These are phyloP conservation scores for Biscogniauxia marginata DNA, from an alignment of 2,329 filamentous ascomycete genomes.

Conservation along the genomic window DNA sequence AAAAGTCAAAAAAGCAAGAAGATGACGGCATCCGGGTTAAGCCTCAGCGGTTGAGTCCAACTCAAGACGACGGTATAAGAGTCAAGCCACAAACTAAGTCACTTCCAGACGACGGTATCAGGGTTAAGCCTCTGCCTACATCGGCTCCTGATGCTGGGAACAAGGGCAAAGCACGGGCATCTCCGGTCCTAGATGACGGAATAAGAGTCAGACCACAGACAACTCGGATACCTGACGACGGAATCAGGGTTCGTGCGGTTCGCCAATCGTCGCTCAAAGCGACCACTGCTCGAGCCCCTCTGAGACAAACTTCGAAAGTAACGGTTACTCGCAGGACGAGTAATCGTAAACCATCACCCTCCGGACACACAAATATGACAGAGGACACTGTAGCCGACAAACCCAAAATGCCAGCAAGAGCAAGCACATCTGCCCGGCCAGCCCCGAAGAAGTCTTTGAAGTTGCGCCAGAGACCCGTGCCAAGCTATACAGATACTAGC, in stretches of 20 bases:
- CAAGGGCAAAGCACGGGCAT: constrained; percentile 8
- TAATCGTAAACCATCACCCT: constrained; percentile 24
- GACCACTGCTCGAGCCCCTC: constrained; percentile 28
- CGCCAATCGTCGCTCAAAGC: constrained; percentile 26
- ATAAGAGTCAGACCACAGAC: constrained; percentile 27
- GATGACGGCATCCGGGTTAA: constrained; percentile 33
- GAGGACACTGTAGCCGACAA: constrained; percentile 38
- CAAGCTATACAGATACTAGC: constrained; percentile 22
- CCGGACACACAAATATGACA: constrained; percentile 32
- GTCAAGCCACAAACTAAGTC: background rate
- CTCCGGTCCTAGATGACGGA: constrained; percentile 27
- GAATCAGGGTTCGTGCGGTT: constrained; percentile 33
- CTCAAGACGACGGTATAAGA: constrained; percentile 36
- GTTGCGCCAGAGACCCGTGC: constrained; percentile 22
- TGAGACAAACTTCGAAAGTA: constrained; percentile 29
- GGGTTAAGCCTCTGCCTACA: constrained; percentile 9
- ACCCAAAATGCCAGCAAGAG: constrained; percentile 40
- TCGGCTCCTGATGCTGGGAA: background rate
- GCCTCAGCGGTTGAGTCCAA: constrained; percentile 19
- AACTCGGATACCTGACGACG: constrained; percentile 32
- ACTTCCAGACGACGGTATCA: constrained; percentile 6
- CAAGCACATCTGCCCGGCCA: constrained; percentile 19
- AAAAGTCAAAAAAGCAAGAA: constrained; percentile 22
- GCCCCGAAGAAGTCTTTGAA: constrained; percentile 27
- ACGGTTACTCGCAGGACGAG: constrained; percentile 20